phyloP scores from a whole-genome alignment of 441 rosid genomes.

The Hypseocharis bilobata region DNA sequence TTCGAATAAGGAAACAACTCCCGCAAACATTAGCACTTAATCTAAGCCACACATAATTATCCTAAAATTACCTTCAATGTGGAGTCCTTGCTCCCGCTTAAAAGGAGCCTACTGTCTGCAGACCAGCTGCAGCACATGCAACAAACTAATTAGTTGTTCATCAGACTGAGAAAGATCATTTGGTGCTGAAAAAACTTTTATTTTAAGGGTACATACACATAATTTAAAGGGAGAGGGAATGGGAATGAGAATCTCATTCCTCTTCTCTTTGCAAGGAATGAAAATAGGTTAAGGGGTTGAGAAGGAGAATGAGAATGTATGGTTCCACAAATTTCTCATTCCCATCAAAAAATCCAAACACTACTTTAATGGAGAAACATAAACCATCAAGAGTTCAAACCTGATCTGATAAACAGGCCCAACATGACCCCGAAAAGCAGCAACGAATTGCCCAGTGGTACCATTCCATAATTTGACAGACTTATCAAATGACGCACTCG shows the following conservation, averaged over 20 bases:
- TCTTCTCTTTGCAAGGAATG: no score
- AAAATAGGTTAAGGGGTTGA: no score
- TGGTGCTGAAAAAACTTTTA: no score
- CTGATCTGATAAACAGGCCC: slow-evolving; percentile 95
- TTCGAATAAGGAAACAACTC: background rate
- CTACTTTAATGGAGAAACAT: background rate
- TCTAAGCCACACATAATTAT: background rate
- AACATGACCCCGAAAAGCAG: slow-evolving; percentile 85
- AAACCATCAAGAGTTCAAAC: slow-evolving; percentile 27
- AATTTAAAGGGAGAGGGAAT: no score
- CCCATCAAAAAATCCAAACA: no score
- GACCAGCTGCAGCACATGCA: slow-evolving; percentile 63
- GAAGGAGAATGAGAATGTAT: no score
- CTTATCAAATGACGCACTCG: slow-evolving; percentile 93
- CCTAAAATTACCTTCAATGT: slow-evolving; percentile 65
- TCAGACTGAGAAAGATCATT: no score
- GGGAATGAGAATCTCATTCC: no score
- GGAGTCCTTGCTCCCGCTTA: slow-evolving; percentile 96
- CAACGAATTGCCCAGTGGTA: slow-evolving; percentile 68
- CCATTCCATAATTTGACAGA: slow-evolving; percentile 96
- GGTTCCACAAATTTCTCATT: no score
- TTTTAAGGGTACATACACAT: no score
- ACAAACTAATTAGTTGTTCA: slow-evolving; percentile 3
- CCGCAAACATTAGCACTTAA: background rate
- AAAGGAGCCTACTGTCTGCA: slow-evolving; percentile 88